Base-by-base conservation (phyloP, 2,329 filamentous ascomycete species). In the Aspergillus sp. region DNA sequence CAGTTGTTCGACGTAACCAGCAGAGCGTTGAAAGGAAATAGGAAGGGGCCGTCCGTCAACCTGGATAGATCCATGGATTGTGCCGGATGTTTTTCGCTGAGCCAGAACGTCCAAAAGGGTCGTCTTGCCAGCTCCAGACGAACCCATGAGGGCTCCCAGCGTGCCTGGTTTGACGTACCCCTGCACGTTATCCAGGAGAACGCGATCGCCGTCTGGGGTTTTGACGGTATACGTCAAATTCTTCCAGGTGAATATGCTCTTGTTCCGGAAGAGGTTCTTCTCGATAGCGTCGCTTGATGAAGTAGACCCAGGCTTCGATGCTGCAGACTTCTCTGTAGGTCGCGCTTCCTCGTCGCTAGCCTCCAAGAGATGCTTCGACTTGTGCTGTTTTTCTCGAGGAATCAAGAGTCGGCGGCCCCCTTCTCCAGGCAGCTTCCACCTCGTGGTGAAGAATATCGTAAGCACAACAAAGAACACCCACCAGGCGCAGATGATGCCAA, bases 121-220 rank as follows among this genome's bases (percentile, higher is more conserved):
- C 0, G 74, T 77, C 75, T 94, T 94, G 4, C 91, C 91, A 3
- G 91, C 91, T n/a, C 89, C 90, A 0, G 86, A 91, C 2, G 89
- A 88, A 25, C 91, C 91, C 81, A 93, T 90, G 0, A 94, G 80
- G 0, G 91, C 91, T 8, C 91, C 85, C 79, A 94, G 85, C 59
- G 89, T 81, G 8, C 91, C 91, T 0, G 91, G 91, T 70, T 91
- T 91, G 1, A 87, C 89, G 70, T 90, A 93, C 0, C 91, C 91
- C 59, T 83, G 87, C 54, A 93, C 85, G n/a, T 88, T 83, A 69
- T 90, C 86, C 50, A 90, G 78, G 0, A 90, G 79, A 68, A 84
- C 80, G 9, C 84, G 82, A 47, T 75, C 71, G 6, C 84, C 85
- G 0, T 77, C 73, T 0, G 83, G 80, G 0, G 84, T 87, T 64